Evolutionary conservation across 139 green algal genomes (phyloP).

Genomic region (Monoraphidium neglectum): DNA sequence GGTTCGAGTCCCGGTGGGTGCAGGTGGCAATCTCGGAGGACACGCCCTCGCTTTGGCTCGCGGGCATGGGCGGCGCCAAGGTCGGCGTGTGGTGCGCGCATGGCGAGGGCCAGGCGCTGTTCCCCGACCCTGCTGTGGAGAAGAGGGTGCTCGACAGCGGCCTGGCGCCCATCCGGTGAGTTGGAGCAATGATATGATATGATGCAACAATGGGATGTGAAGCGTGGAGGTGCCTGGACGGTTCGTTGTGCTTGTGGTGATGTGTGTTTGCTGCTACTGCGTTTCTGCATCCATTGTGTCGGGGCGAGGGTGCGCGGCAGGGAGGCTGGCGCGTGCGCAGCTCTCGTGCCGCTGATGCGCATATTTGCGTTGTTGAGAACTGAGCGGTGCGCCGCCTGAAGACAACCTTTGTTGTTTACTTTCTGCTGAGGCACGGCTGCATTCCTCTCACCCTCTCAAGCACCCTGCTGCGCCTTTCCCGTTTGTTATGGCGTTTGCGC

Average conservation of each 20-base stretch:
- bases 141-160: slow-evolving; percentile 53
- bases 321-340: not conserved
- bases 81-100: slow-evolving; percentile 97
- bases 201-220: no score
- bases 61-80: slow-evolving; percentile 85
- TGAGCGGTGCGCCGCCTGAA: not conserved
- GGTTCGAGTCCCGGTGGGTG: slow-evolving; percentile 31
- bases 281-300: no score
- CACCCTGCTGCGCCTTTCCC: no score
- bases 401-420: not conserved
- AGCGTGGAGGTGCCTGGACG: no score
- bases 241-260: no score
- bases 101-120: slow-evolving; percentile 92
- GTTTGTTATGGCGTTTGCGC: no score
- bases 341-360: slow-evolving; percentile 7
- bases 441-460: no score
- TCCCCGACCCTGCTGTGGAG: slow-evolving; percentile 81
- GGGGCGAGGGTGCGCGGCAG: no score
- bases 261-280: no score
- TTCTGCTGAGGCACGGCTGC: not conserved
- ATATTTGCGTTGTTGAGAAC: slow-evolving; percentile 28
- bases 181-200: no score
- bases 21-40: slow-evolving; percentile 76
- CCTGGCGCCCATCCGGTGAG: slow-evolving; percentile 88
- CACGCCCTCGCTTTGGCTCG: slow-evolving; percentile 87